Conservation (phyloP, 345 rosid species). For the Lenwebbia sp. region DNA sequence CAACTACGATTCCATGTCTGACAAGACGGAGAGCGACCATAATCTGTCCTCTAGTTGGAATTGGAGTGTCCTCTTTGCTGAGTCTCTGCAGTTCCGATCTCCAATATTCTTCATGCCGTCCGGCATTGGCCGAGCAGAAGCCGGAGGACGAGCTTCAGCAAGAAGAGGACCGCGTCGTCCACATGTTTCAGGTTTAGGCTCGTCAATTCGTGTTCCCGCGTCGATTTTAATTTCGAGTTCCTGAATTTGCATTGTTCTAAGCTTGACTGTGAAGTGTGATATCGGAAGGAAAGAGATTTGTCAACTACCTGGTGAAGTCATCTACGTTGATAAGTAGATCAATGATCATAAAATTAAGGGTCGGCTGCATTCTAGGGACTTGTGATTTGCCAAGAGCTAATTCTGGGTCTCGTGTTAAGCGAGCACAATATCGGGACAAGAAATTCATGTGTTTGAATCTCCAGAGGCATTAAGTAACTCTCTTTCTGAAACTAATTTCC, state of each 20-base stretch:
- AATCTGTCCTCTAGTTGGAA: slow-evolving; percentile 21
- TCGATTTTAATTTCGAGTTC: not conserved
- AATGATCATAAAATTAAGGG: not conserved
- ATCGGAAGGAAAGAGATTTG: not conserved
- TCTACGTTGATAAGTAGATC: not conserved
- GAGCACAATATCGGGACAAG: not conserved
- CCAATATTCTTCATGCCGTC: not conserved
- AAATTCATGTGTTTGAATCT: not conserved
- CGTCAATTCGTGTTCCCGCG: not conserved
- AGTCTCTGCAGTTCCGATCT: not conserved
- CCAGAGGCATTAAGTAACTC: not conserved
- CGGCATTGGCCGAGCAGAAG: slow-evolving; percentile 38
- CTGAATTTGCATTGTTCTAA: not conserved
- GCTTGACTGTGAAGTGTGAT: not conserved
- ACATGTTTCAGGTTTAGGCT: slow-evolving; percentile 58
- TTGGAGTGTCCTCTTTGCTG: not conserved
- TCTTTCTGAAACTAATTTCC: not conserved
- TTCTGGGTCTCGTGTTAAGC: not conserved
- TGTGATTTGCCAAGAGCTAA: not conserved
- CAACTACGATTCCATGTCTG: not conserved
- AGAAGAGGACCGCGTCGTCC: slow-evolving; percentile 64
- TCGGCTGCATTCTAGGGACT: not conserved
- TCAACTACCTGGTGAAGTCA: not conserved
- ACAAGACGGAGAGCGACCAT: slow-evolving; percentile 34
- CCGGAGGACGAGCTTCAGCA: slow-evolving; percentile 40